Conservation (phyloP, 2,329 filamentous ascomycete genomes). For the Ambrosiella beaveri region DNA sequence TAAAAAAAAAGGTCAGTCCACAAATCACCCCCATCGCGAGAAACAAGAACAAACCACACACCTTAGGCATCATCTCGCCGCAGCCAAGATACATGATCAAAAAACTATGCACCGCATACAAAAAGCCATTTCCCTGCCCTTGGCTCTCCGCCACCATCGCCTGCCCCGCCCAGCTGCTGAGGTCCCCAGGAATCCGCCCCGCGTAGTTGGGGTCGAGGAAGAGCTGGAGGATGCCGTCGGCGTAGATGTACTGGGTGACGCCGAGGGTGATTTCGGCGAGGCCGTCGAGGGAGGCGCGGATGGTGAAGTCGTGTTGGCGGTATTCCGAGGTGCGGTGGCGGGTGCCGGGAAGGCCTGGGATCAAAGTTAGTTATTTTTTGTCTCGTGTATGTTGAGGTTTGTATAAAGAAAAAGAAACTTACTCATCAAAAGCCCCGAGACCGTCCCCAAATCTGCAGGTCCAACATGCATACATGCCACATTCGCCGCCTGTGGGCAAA, state of each 20-base stretch:
- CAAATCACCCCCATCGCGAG: background rate
- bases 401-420: background rate
- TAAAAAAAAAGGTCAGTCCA: background rate
- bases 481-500: constrained; percentile 4
- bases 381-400: too few relatives aligned
- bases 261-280: background rate
- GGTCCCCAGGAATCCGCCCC: background rate
- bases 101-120: constrained; percentile 21
- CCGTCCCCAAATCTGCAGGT: background rate
- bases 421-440: background rate
- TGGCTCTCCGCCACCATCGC: constrained; percentile 6
- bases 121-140: constrained; percentile 20
- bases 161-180: background rate
- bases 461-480: constrained; percentile 9
- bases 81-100: constrained; percentile 20
- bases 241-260: constrained; percentile 6
- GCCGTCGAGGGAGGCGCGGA: too few relatives aligned
- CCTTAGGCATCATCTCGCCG: constrained; percentile 23
- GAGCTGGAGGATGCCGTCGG: constrained; percentile 1
- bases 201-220: constrained; percentile 1
- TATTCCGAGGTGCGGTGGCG: too few relatives aligned
- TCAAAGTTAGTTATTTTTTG: too few relatives aligned
- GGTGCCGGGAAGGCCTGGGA: too few relatives aligned
- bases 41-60: constrained; percentile 16
- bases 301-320: too few relatives aligned